Evolutionary conservation across 2,329 filamentous ascomycete genomes (phyloP).

Genomic region (Fusarium compactum): DNA sequence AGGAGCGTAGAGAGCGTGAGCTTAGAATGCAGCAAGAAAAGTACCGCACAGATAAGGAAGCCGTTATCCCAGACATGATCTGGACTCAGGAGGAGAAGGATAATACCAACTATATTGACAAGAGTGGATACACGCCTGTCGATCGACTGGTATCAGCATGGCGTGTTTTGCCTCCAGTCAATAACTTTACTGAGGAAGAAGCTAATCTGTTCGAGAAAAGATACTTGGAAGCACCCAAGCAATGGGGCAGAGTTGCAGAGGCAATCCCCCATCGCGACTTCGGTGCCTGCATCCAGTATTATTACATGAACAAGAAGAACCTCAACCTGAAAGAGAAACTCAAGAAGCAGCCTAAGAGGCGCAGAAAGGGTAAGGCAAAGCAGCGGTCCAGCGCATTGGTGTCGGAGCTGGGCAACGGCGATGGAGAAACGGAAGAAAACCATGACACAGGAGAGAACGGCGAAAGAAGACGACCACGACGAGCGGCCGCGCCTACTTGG

Average conservation of each 20-base stretch:
- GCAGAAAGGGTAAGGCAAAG: conserved; percentile 69
- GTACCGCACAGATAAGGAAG: conserved; percentile 81
- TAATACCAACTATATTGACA: conserved; percentile 72
- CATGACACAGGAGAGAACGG: conserved; percentile 70
- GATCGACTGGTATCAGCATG: conserved; percentile 77
- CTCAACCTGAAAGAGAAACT: conserved; percentile 82
- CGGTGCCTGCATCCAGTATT: conserved; percentile 85
- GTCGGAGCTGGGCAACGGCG: conserved; percentile 72
- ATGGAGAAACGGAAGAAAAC: conserved; percentile 67
- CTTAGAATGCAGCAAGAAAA: conserved; percentile 73
- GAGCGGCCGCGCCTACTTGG: conserved; percentile 78
- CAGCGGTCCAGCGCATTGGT: conserved; percentile 73
- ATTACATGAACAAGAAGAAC: conserved; percentile 83
- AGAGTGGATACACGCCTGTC: conserved; percentile 72
- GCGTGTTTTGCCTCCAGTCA: conserved; percentile 77
- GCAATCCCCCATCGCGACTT: conserved; percentile 76
- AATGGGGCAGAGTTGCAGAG: conserved; percentile 83
- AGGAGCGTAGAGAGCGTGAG: conserved; percentile 77
- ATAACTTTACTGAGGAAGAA: conserved; percentile 81
- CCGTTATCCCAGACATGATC: conserved; percentile 77
- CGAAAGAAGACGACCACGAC: conserved; percentile 70
- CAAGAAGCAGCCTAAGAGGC: conserved; percentile 71
- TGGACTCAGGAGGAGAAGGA: conserved; percentile 71
- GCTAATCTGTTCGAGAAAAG: conserved; percentile 77
- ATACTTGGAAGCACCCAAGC: conserved; percentile 82